These are phyloP conservation scores for Zopfia rhizophila DNA, from an alignment of 2,329 filamentous ascomycete species.

Conservation along the genomic window DNA sequence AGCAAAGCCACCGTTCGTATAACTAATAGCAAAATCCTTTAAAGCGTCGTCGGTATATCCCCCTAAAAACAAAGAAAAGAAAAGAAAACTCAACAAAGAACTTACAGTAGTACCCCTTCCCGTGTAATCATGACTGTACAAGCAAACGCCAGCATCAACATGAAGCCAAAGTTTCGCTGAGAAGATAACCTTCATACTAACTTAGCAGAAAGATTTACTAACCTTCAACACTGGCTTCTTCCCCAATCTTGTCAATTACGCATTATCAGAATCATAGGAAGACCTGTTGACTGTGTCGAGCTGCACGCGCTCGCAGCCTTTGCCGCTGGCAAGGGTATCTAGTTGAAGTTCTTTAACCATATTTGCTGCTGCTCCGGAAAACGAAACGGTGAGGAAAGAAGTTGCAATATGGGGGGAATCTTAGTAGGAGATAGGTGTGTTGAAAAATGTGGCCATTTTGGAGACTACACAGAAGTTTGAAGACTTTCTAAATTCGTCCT, in stretches of 20 bases:
- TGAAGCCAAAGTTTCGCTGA: slow-evolving; percentile 25
- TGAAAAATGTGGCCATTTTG: too few relatives aligned
- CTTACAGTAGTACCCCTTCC: slow-evolving; percentile 24
- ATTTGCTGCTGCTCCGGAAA: too few relatives aligned
- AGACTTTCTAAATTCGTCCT: too few relatives aligned
- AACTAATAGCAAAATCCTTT: slow-evolving; percentile 7
- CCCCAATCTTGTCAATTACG: slow-evolving; percentile 10
- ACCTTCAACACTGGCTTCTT: slow-evolving; percentile 27
- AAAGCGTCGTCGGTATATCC: neutral
- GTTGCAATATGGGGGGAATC: too few relatives aligned
- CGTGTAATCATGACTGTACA: slow-evolving; percentile 26
- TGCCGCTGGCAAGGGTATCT: too few relatives aligned
- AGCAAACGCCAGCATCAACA: slow-evolving; percentile 22
- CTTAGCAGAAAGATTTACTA: neutral
- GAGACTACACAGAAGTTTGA: too few relatives aligned
- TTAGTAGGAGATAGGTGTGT: too few relatives aligned
- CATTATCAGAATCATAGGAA: slow-evolving; percentile 2
- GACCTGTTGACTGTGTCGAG: too few relatives aligned
- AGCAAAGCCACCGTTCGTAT: slow-evolving; percentile 19
- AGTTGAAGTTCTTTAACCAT: too few relatives aligned
- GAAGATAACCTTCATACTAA: neutral
- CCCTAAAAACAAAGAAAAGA: neutral
- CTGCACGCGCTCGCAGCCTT: too few relatives aligned
- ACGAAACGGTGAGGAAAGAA: too few relatives aligned
- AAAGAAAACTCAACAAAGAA: neutral